Conservation (phyloP, 192 early-diverging fungal genomes). For the Backusella parvicylindrica region DNA sequence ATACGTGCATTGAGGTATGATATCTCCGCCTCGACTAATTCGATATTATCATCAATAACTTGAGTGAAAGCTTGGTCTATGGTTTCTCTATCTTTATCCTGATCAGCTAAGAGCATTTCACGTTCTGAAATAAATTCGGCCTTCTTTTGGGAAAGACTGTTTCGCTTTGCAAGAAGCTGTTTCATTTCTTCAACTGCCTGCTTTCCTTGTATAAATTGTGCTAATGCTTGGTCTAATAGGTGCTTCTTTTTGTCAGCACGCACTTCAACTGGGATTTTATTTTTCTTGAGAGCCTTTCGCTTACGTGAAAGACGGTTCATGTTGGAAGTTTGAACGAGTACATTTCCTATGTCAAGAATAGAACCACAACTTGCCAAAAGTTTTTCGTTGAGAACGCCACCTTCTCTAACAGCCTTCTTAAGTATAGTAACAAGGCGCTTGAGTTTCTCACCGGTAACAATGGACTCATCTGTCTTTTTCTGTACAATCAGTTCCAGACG, state of each 20-base stretch:
- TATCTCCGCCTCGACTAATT: conserved; percentile 49
- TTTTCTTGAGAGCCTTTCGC: background rate
- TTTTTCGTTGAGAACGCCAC: conserved; percentile 21
- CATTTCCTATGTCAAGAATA: conserved; percentile 21
- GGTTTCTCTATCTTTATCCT: conserved; percentile 3
- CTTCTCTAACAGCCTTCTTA: conserved; percentile 35
- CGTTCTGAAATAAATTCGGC: conserved; percentile 45
- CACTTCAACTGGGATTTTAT: conserved; percentile 4
- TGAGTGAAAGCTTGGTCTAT: conserved; percentile 28
- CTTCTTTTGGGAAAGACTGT: conserved; percentile 40
- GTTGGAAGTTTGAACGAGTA: conserved; percentile 14
- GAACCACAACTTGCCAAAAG: conserved; percentile 24
- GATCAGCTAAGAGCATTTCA: conserved; percentile 32
- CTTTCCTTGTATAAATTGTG: conserved; percentile 46
- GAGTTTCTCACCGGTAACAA: conserved; percentile 29
- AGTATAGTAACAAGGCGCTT: conserved; percentile 44
- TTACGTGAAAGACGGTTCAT: conserved; percentile 6
- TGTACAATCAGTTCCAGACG: conserved; percentile 53
- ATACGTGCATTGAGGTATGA: conserved; percentile 48
- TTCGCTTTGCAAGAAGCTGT: conserved; percentile 39
- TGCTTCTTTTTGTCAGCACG: conserved; percentile 46
- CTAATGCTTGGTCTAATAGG: conserved; percentile 43
- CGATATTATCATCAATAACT: conserved; percentile 52
- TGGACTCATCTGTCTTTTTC: conserved; percentile 52
- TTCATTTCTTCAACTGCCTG: conserved; percentile 49